phyloP scores from a whole-genome alignment of 1,284 basidiomycete species.

The Coniophora puteana region DNA sequence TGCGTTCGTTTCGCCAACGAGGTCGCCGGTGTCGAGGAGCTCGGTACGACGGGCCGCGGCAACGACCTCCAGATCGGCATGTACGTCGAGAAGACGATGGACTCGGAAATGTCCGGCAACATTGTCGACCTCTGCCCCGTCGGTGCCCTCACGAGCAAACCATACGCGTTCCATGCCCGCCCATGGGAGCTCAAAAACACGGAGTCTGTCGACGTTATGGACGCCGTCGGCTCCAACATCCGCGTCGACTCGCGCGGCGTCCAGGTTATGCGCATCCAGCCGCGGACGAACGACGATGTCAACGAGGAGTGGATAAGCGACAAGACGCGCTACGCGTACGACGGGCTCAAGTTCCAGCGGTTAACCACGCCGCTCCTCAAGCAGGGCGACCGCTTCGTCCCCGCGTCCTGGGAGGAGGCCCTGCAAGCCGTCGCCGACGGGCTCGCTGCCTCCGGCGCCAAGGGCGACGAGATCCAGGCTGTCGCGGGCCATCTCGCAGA shows the following conservation, averaged over 20 bases:
- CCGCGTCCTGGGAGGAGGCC: slow-evolving; percentile 93
- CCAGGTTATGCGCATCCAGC: slow-evolving; percentile 96
- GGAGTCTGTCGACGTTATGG: slow-evolving; percentile 96
- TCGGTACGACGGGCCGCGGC: slow-evolving; percentile 95
- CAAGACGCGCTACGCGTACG: slow-evolving; percentile 97
- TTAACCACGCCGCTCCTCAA: slow-evolving; percentile 92
- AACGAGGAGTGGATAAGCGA: slow-evolving; percentile 99
- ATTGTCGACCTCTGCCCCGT: slow-evolving; percentile 97
- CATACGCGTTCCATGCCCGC: slow-evolving; percentile 94
- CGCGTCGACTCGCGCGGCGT: slow-evolving; percentile 95
- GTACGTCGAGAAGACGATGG: slow-evolving; percentile 97
- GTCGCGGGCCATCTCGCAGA: slow-evolving; percentile 93
- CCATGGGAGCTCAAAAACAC: slow-evolving; percentile 99
- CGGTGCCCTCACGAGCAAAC: slow-evolving; percentile 97
- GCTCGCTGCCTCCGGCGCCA: slow-evolving; percentile 76
- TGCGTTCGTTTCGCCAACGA: slow-evolving; percentile 99
- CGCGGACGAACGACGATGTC: slow-evolving; percentile 94
- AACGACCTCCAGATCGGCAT: slow-evolving; percentile 99
- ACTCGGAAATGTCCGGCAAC: slow-evolving; percentile 98
- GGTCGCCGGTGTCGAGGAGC: slow-evolving; percentile 96
- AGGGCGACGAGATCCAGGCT: slow-evolving; percentile 95
- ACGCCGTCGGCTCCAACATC: slow-evolving; percentile 98
- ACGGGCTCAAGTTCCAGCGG: slow-evolving; percentile 95
- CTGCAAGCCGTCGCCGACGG: slow-evolving; percentile 80
- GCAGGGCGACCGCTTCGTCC: slow-evolving; percentile 89